phyloP scores from a whole-genome alignment of 768 basidiomycete genomes.

The Botryobasidium botryosum region DNA sequence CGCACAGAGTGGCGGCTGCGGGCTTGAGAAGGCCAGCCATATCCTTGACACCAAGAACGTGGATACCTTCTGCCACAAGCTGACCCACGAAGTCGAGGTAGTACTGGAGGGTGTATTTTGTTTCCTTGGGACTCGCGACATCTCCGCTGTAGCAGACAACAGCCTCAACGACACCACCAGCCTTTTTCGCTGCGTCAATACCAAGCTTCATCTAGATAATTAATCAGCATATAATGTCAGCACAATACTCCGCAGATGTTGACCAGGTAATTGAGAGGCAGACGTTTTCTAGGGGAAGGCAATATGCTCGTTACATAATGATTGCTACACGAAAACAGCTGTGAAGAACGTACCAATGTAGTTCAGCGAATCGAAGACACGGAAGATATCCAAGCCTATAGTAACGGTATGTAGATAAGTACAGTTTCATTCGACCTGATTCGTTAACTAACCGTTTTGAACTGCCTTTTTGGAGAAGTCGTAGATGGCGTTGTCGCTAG shows the following conservation, averaged over 20 bases:
- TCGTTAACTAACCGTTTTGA: conserved; percentile 52
- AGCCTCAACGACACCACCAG: conserved; percentile 94
- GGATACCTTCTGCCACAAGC: conserved; percentile 87
- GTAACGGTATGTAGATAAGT: background rate
- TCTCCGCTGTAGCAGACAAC: conserved; percentile 98
- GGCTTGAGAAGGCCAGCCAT: conserved; percentile 98
- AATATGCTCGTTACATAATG: background rate
- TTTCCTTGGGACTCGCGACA: conserved; percentile 84
- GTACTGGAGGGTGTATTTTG: conserved; percentile 93
- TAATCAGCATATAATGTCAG: conserved; percentile 11
- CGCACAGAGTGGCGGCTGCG: conserved; percentile 76
- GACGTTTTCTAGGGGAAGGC: conserved; percentile 45
- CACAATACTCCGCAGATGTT: background rate
- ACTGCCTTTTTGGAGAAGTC: conserved; percentile 99
- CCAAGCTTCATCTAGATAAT: conserved; percentile 76
- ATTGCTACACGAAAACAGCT: background rate
- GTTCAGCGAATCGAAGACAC: conserved; percentile 97
- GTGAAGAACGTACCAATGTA: conserved; percentile 59
- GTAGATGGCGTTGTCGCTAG: conserved; percentile 93
- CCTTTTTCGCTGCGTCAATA: conserved; percentile 99
- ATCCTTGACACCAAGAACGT: conserved; percentile 95
- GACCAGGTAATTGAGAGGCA: conserved; percentile 15
- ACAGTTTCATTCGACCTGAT: background rate
- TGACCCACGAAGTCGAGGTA: conserved; percentile 92
- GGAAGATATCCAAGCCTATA: conserved; percentile 83